A percentile compares a stretch with the other conserved stretches of the same genome.
phyloP scores from a whole-genome alignment of 805 yeast species.

The Yamadazyma insecticola region DNA sequence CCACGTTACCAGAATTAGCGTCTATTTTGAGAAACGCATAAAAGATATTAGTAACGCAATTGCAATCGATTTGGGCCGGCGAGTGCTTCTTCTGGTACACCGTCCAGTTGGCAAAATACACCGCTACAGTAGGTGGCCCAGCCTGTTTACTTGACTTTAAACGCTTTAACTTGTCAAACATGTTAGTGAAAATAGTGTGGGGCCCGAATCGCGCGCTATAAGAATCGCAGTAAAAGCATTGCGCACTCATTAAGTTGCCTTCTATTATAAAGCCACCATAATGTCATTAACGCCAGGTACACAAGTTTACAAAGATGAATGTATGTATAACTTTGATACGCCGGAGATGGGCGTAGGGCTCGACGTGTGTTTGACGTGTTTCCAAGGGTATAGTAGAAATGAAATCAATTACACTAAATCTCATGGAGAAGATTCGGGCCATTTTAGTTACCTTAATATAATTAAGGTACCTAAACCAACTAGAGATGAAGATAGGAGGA shows the following conservation, averaged over 20 bases:
- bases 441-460: conserved; percentile 57
- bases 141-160: too few species aligned
- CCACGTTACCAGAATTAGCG: conserved; percentile 46
- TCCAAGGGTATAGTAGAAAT: conserved; percentile 59
- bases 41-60: conserved; percentile 58
- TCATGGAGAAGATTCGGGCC: conserved; percentile 52
- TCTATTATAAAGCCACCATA: too few species aligned
- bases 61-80: conserved; percentile 60
- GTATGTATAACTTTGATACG: conserved; percentile 80
- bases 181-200: background rate
- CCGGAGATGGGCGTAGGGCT: conserved; percentile 54
- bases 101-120: conserved; percentile 53
- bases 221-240: background rate
- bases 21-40: conserved; percentile 74
- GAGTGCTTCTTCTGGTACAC: conserved; percentile 39
- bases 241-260: background rate
- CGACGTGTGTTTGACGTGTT: conserved; percentile 72
- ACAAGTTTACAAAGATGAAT: conserved; percentile 69
- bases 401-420: conserved; percentile 46
- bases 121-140: conserved; percentile 14
- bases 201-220: background rate
- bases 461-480: conserved; percentile 45
- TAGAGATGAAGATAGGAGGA: conserved; percentile 26
- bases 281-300: conserved; percentile 7
- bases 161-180: too few species aligned